Base-by-base conservation (phyloP, 371 early-diverging fungal species). In the Smittium mucronatum region DNA sequence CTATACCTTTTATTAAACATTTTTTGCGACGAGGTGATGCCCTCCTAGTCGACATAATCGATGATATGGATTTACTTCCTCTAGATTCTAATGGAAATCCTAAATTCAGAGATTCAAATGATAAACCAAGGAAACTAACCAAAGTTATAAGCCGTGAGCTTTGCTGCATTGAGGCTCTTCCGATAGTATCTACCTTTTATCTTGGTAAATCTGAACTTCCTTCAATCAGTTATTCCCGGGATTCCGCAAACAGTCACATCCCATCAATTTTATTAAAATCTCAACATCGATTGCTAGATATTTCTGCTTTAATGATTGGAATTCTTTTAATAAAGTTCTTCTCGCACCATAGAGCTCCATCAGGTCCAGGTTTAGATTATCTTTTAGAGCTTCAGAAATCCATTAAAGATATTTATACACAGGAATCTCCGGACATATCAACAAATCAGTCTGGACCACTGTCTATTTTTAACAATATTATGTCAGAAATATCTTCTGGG, bases 71-170 rank as follows among this genome's bases (percentile, higher is more conserved):
- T 33, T 15, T 33, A 32, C 36, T 34, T 33, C 34, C n/a, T n/a
- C n/a, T 11, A 36, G n/a, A n/a, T 8, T n/a, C n/a, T 2, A 2
- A 2, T n/a, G 8, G 5, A 2, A 65, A 31, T 31, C n/a, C n/a
- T 31, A 33, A 32, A 33, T 32, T 5, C 15, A 33, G 11, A 31
- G 65, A 65, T n/a, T 5, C 11, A 2, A 36, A n/a, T 5, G 65
- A 65, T n/a, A 65, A 34, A 34, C 65, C 65, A 31, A n/a, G 65
- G 36, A 65, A 65, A 36, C 34, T 65, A 25, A 65, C 65, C 26
- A 65, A n/a, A 33, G n/a, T 11, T 33, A 65, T 65, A 5, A 34
- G 34, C 34, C 26, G 34, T 11, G 32, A 31, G n/a, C 15, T 65
- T 15, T 15, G 30, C n/a, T 34, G 32, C n/a, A 25, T 65, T n/a